Base-by-base conservation (phyloP, 176 grass and related monocot species). In the Leersia perrieri region DNA sequence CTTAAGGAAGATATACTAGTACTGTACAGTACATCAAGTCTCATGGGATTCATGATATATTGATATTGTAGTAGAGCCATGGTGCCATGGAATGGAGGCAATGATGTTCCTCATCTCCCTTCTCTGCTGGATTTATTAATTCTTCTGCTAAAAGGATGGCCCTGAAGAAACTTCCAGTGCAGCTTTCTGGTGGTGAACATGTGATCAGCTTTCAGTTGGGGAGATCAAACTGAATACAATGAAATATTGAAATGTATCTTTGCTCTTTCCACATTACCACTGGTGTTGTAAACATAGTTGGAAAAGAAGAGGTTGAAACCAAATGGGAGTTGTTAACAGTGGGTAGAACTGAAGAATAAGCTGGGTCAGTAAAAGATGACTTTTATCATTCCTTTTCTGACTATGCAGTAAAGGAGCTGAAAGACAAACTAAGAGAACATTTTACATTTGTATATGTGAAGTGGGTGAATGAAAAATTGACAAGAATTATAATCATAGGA, bases 181-280 rank as follows among this genome's bases (percentile, higher is more conserved):
- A 81, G 71, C 77, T 85, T 85, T 81, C 58, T 72, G 55, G 77
- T 81, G 87, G 77, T 70, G 57, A 70, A 30, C 87, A 85, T 89
- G 82, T 71, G 87, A 89, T 31, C 33, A 49, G 11, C 49, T 58
- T 58, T 58, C 9, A 23, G 53, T 2, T n/a, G 13, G 20, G 9
- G 12, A 33, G 71, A 55, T 80, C 82, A 80, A 45, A 58, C 53
- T 25, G 53, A 58, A 55, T 42, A 2, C 1, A 16, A 79, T 58
- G n/a, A 58, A 58, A 80, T 32, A n/a, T n/a, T n/a, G 25, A 69
- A 55, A 84, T 63, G 26, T 8, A 3, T 34, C 40, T 70, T 68
- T 74, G 13, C 14, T 70, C 28, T 83, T 78, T 27, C 16, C 65
- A 32, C 68, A 11, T n/a, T 9, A 22, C 20, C 25, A 12, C 20